Percentiles rank a stretch among this genome's conserved stretches.
Evolutionary conservation across 192 early-diverging fungal species (phyloP).

Genomic region (Geranomyces michiganensis): DNA sequence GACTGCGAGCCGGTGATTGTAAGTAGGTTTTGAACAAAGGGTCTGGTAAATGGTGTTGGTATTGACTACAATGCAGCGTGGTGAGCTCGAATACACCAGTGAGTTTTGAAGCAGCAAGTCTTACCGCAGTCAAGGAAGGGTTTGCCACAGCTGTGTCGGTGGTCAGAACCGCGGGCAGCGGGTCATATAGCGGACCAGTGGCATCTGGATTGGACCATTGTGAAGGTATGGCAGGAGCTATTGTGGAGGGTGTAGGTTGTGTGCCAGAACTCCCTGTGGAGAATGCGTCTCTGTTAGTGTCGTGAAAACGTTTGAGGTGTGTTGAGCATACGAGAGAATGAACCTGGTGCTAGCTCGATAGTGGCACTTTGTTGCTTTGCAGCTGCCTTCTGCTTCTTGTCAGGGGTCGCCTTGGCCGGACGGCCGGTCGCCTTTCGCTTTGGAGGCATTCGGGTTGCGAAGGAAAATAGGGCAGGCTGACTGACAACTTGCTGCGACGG

Average conservation of each 20-base stretch:
- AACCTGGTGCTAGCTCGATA: not conserved
- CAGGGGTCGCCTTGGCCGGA: not conserved
- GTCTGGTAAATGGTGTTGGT: not conserved
- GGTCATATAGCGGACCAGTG: constrained; percentile 28
- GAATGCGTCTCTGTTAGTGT: too few species aligned
- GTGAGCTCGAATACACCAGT: not conserved
- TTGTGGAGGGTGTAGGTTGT: too few species aligned
- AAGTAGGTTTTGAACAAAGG: not conserved
- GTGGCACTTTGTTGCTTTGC: not conserved
- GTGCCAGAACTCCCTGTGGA: too few species aligned
- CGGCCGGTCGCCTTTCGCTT: constrained; percentile 15
- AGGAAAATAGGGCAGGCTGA: too few species aligned
- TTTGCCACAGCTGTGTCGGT: constrained; percentile 2
- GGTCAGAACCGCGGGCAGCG: constrained; percentile 15
- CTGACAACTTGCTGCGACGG: too few species aligned
- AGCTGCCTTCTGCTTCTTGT: not conserved
- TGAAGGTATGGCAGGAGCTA: not conserved
- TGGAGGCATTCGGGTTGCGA: constrained; percentile 31
- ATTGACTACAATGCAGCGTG: not conserved
- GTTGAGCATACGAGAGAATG: not conserved
- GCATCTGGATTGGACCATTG: constrained; percentile 14
- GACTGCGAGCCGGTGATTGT: not conserved
- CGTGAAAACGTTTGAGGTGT: too few species aligned
- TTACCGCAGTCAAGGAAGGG: not conserved
- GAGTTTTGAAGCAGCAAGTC: not conserved